Percentiles rank a stretch among this genome's conserved stretches.
phyloP scores from a whole-genome alignment of 2,329 filamentous ascomycete genomes.

The Akanthomyces dipterigenus region DNA sequence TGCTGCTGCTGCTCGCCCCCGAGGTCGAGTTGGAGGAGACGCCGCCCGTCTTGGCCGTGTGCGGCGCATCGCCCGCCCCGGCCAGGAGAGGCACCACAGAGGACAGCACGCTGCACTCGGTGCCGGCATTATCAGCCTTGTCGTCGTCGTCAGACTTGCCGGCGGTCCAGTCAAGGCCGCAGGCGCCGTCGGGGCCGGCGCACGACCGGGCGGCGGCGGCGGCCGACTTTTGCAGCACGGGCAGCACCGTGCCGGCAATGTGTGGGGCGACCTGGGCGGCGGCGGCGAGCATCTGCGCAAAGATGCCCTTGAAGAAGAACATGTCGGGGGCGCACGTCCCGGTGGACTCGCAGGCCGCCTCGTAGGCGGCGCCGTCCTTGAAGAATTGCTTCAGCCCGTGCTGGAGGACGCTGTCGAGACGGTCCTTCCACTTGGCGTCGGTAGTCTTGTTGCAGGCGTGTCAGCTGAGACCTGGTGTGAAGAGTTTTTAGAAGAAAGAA shows the following conservation, averaged over 20 bases:
- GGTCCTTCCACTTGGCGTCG: constrained; percentile 42
- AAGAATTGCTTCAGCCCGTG: constrained; percentile 42
- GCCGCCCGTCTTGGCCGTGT: constrained; percentile 43
- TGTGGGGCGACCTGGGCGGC: constrained; percentile 49
- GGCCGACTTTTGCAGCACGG: constrained; percentile 45
- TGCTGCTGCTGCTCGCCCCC: constrained; percentile 27
- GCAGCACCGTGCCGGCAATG: constrained; percentile 40
- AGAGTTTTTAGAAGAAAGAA: not conserved
- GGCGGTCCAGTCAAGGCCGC: constrained; percentile 48
- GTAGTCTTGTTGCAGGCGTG: constrained; percentile 32
- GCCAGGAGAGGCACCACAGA: constrained; percentile 48
- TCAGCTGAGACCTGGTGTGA: not conserved
- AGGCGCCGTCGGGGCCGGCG: constrained; percentile 42
- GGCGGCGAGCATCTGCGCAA: constrained; percentile 49
- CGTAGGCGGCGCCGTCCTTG: constrained; percentile 46
- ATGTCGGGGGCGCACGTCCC: constrained; percentile 56
- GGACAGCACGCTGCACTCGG: constrained; percentile 52
- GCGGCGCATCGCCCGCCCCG: constrained; percentile 28
- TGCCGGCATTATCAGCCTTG: constrained; percentile 50
- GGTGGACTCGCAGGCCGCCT: constrained; percentile 28
- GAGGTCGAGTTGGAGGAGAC: constrained; percentile 44
- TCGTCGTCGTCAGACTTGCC: constrained; percentile 46
- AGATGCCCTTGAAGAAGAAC: constrained; percentile 55
- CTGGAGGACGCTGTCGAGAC: constrained; percentile 35
- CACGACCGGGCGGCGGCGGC: constrained; percentile 49